Conservation (phyloP, 108 stramenopile genomes). For the Skeletonema tropicum region DNA sequence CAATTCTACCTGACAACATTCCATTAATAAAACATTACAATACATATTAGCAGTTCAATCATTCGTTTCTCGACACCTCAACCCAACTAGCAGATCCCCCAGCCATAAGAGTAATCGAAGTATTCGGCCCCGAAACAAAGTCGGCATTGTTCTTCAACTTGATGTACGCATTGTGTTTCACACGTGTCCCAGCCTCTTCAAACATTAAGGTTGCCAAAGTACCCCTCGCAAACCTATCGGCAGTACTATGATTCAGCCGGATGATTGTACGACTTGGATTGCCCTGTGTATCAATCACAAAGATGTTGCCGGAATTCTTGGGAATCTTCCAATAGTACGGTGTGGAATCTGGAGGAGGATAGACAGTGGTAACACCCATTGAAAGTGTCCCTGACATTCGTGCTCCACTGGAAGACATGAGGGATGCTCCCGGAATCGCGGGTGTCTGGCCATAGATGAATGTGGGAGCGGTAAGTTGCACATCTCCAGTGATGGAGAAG, state of each 20-base stretch:
- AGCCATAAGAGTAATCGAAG: conserved; percentile 17
- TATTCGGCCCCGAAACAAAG: conserved; percentile 19
- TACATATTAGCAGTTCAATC: not conserved
- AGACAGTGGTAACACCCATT: conserved; percentile 14
- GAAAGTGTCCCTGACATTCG: conserved; percentile 31
- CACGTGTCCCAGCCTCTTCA: conserved; percentile 10
- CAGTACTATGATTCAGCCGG: conserved; percentile 26
- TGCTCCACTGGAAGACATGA: conserved; percentile 41
- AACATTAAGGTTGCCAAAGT: conserved; percentile 25
- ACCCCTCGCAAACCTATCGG: conserved; percentile 23
- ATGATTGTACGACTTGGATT: conserved; percentile 26
- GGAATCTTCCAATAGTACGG: conserved; percentile 38
- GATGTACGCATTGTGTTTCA: conserved; percentile 20
- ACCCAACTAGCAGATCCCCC: conserved; percentile 1
- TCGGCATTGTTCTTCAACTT: conserved; percentile 23
- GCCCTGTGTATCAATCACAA: conserved; percentile 30
- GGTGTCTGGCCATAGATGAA: conserved; percentile 31
- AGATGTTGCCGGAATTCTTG: conserved; percentile 28
- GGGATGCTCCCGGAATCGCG: conserved; percentile 32
- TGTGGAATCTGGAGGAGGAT: conserved; percentile 18
- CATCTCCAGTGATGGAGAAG: conserved; percentile 49
- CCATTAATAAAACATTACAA: not conserved
- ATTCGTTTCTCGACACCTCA: conserved; percentile 22
- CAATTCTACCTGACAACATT: not conserved
- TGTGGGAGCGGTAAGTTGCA: conserved; percentile 35